phyloP scores from a whole-genome alignment of 163 green algal genomes.

The Smithsoniella earleae region DNA sequence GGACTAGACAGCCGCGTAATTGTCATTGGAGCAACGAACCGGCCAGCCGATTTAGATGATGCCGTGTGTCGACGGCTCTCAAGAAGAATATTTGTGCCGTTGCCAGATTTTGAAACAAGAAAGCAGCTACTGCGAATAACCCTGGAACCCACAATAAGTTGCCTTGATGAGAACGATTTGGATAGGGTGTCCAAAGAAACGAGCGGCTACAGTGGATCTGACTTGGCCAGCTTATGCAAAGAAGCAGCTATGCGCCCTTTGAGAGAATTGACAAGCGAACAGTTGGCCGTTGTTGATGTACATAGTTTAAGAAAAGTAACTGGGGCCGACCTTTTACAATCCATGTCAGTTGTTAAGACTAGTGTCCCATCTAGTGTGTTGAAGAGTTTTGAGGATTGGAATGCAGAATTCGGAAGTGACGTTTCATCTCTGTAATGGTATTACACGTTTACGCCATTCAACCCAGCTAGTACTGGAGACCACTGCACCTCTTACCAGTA shows the following conservation, averaged over 20 bases:
- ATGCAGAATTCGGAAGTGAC: conserved; percentile 29
- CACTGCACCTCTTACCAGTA: no score
- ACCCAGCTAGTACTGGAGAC: background rate
- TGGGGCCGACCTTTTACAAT: background rate
- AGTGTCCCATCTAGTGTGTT: conserved; percentile 16
- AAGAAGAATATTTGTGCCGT: background rate
- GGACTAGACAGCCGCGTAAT: conserved; percentile 52
- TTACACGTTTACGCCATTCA: background rate
- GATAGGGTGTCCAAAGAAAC: conserved; percentile 31
- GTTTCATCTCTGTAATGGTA: background rate
- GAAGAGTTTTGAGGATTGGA: conserved; percentile 14
- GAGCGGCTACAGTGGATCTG: conserved; percentile 34
- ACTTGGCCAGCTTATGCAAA: conserved; percentile 46
- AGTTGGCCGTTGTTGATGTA: conserved; percentile 13
- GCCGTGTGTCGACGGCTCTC: conserved; percentile 4
- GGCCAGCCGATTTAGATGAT: conserved; percentile 55
- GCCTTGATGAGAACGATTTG: conserved; percentile 31
- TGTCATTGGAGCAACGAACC: conserved; percentile 93
- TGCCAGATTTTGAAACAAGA: background rate
- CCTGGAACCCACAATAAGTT: background rate
- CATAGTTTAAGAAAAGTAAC: background rate
- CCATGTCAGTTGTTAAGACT: conserved; percentile 17
- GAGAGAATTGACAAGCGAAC: conserved; percentile 42
- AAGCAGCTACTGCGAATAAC: conserved; percentile 12
- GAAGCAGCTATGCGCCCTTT: conserved; percentile 59